Base-by-base conservation (phyloP, 1,139 yeast species). In the Meyerozyma smithsonii region DNA sequence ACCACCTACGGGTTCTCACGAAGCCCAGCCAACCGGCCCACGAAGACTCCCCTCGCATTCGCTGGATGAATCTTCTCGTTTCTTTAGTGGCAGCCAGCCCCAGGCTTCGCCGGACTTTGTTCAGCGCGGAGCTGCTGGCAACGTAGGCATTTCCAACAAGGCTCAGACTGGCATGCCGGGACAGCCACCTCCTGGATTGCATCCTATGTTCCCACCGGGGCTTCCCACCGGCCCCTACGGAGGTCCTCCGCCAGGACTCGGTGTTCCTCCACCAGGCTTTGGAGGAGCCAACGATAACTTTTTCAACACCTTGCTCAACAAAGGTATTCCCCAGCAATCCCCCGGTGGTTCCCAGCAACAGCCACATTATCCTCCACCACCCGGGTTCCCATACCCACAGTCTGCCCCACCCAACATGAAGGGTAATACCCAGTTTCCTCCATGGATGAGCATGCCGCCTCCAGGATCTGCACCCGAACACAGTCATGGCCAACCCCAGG, bases 221-320 rank as follows among this genome's bases (percentile, higher is more conserved):
- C 25, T 23, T 23, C 25, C 32, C 18, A 11, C 37, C 39, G n/a
- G n/a, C n/a, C n/a, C n/a, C n/a, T n/a, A n/a, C 32, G 28, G 32
- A 17, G 8, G 24, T 32, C 36, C 39, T 16, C 42, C 42, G 1
- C 42, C 42, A 18, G 42, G 42, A 15, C 8, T 20, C 32, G 32
- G 34, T 25, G 11, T 28, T 34, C 37, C 38, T 19, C 40, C 42
- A 1, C 42, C 42, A 16, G 42, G 42, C 18, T 26, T 26, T 26
- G 25, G 50, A 24, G 47, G 49, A 19, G 51, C 55, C 19, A 74
- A 74, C 47, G 81, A 77, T 44, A 61, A 74, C 5, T 79, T 79
- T 46, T 77, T 79, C 55, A 65, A 72, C 64, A 74, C 83, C 0
- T 60, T 79, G 42, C 56, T 78, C 52, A 64, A 62, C 36, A 77